Conservation (phyloP, 768 basidiomycete genomes). For the Tulasnella sp. region DNA sequence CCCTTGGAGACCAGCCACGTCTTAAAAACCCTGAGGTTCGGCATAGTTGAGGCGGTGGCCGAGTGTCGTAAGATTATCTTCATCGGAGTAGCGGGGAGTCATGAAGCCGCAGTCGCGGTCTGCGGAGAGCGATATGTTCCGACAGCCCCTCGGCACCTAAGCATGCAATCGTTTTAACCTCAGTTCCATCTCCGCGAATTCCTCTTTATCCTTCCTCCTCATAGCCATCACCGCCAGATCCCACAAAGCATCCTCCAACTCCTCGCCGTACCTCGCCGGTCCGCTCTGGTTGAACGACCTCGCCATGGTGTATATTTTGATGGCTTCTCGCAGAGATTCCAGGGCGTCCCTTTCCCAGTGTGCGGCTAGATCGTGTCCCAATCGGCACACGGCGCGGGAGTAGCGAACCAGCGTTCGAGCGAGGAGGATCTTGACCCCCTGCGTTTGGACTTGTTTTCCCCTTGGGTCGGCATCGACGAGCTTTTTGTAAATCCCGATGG, state of each 20-base stretch:
- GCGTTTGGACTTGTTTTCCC: neutral
- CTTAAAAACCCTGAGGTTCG: too few species aligned
- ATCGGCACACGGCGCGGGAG: neutral
- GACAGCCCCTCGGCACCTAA: neutral
- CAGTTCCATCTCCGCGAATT: neutral
- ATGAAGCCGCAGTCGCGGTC: too few species aligned
- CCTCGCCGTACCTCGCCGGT: neutral
- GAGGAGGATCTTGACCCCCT: neutral
- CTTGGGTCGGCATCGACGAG: neutral
- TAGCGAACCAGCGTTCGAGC: neutral
- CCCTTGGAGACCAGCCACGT: neutral
- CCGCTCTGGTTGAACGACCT: neutral
- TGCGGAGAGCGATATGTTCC: neutral
- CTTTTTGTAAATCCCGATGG: neutral
- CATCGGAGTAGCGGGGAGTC: too few species aligned
- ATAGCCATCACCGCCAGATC: neutral
- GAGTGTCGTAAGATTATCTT: too few species aligned
- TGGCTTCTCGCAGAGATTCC: neutral
- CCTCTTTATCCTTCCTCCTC: neutral
- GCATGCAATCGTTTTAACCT: neutral
- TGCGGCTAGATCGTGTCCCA: neutral
- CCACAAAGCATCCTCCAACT: neutral
- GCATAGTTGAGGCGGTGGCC: too few species aligned
- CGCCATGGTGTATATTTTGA: neutral
- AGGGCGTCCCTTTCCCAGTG: neutral